phyloP scores from a whole-genome alignment of 306 rosid species.

The Gillenia trifoliata region DNA sequence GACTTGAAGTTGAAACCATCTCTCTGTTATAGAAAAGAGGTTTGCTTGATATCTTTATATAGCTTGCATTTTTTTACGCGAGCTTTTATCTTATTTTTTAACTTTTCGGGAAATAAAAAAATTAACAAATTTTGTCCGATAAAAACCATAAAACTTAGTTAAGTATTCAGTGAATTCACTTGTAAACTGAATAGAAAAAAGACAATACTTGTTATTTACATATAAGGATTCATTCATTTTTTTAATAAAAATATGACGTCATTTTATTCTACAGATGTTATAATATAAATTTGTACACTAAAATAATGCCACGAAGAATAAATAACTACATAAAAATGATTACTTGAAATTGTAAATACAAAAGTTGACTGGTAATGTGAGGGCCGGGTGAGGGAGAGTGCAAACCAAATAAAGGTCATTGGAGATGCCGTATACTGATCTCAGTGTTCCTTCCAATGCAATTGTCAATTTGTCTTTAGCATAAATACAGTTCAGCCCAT shows the following conservation, averaged over 20 bases:
- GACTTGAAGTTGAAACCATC: constrained; percentile 28
- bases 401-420: background rate
- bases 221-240: no score
- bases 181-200: no score
- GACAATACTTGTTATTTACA: no score
- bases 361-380: background rate
- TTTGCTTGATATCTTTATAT: background rate
- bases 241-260: no score
- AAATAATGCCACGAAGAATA: no score
- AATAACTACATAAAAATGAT: no score
- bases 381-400: background rate
- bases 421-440: background rate
- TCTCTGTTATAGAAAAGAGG: background rate
- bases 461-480: constrained; percentile 4
- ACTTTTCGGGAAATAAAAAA: background rate
- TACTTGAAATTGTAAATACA: background rate
- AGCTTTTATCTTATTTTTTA: background rate
- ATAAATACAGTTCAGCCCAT: background rate
- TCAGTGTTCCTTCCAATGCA: constrained; percentile 18
- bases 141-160: no score
- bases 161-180: no score
- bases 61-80: background rate
- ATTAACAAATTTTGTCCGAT: background rate
- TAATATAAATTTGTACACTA: no score
- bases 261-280: no score